phyloP scores from a whole-genome alignment of 2,329 filamentous ascomycete genomes.

The Cercospora janseana region DNA sequence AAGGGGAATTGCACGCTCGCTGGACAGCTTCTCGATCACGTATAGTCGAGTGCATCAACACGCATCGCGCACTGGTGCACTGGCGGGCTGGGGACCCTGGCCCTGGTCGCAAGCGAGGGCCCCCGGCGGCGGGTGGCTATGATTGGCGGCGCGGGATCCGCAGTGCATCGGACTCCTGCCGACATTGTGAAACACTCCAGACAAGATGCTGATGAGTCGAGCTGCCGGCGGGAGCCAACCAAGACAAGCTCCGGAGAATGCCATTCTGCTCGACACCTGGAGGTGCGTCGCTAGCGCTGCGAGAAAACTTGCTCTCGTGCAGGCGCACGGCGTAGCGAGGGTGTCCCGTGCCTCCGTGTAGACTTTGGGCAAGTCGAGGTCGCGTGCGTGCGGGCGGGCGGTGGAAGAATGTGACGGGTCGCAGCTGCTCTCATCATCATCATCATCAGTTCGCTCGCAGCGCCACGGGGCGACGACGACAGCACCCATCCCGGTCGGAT shows the following conservation, averaged over 20 bases:
- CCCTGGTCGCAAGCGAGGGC: conserved; percentile 13
- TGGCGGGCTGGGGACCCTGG: conserved; percentile 6
- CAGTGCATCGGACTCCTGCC: conserved; percentile 8
- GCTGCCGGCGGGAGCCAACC: conserved; percentile 14
- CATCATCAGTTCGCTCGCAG: background rate
- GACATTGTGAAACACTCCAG: conserved; percentile 10
- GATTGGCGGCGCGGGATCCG: conserved; percentile 3
- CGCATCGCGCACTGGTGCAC: conserved; percentile 3
- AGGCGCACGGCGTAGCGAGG: no score
- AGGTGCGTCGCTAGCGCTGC: conserved; percentile 15
- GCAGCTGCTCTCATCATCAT: background rate
- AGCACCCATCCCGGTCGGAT: conserved; percentile 1
- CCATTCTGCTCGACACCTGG: conserved; percentile 21
- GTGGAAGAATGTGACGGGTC: no score
- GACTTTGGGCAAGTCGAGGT: no score
- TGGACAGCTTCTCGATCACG: conserved; percentile 16
- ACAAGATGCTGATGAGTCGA: conserved; percentile 10
- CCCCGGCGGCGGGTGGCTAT: background rate
- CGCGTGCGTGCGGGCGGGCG: no score
- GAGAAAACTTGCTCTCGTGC: conserved; percentile 12
- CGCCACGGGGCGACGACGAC: background rate
- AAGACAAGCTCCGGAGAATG: conserved; percentile 21
- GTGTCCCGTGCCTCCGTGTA: no score
- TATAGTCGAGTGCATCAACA: conserved; percentile 14
- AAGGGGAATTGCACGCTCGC: conserved; percentile 1